Base-by-base conservation (phyloP, 306 rosid species). In the Lathyrus oleraceus region DNA sequence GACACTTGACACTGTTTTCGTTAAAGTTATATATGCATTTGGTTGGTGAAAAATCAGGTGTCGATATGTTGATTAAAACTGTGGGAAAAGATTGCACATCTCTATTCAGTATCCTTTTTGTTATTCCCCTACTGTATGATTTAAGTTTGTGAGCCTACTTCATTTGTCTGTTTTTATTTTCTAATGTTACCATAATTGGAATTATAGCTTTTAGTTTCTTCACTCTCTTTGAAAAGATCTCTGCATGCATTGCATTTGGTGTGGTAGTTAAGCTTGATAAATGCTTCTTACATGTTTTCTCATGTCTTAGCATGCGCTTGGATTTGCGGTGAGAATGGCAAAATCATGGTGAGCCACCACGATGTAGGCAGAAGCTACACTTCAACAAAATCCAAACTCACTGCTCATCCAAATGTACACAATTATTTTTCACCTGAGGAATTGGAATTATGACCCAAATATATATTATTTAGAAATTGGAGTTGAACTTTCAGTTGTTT, bases 11-110 rank as follows among this genome's bases (percentile, higher is more conserved):
- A 13, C 66, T 61, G 28, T 40, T n/a, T n/a, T 61, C 21, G 5
- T 61, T 36, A 19, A 67, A 53, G 48, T 10, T 16, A 16, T 32
- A 19, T 30, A 7, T 65, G 59, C 69, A 16, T 65, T 58, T 60
- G 30, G 62, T 16, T 20, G n/a, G 16, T 6, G 40, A 44, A 39
- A n/a, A 13, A 19, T 57, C 89, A 94, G 99, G 99, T 81, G 92
- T 84, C 76, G 97, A 94, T 77, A 91, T 88, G 74, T 77, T 94
- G 79, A 86, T 84, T 89, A 87, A 94, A 81, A 89, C 91, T 32
- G 92, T 94, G 77, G 97, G 99, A 75, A 94, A 83, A 87, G 99
- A 94, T 80, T 94, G 85, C 68, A 94, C 99, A 65, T 78, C 99
- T 72, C 80, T 94, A 67, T 94, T 94, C 84, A 87, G 97, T 90